Evolutionary conservation across 768 basidiomycete genomes (phyloP).

Genomic region (Hysterangium stoloniferum): DNA sequence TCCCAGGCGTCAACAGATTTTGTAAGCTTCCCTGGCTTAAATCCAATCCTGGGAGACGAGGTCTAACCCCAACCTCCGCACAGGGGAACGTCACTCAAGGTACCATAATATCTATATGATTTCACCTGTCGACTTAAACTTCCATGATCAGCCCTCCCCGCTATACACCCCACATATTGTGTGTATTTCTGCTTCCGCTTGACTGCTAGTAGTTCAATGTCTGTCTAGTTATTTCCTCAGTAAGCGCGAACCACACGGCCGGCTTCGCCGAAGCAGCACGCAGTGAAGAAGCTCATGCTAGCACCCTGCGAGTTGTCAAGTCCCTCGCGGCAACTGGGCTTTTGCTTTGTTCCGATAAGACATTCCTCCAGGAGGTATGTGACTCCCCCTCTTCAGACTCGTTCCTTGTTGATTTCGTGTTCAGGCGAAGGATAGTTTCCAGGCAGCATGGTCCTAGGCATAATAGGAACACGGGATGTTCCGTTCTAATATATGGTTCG

Average conservation of each 20-base stretch:
- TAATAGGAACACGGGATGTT: too few relatives aligned
- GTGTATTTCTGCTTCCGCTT: conserved; percentile 7
- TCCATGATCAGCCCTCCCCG: conserved; percentile 40
- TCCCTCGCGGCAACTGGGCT: conserved; percentile 65
- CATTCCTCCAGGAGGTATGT: conserved; percentile 49
- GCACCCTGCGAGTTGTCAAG: conserved; percentile 59
- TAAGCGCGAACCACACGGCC: conserved; percentile 60
- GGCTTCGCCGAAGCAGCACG: conserved; percentile 63
- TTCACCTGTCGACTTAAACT: conserved; percentile 3
- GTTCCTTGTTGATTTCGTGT: too few relatives aligned
- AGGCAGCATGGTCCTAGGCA: too few relatives aligned
- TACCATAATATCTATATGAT: conserved; percentile 20
- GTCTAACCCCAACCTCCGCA: not conserved
- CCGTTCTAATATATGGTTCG: too few relatives aligned
- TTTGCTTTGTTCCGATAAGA: conserved; percentile 58
- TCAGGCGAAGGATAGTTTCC: too few relatives aligned
- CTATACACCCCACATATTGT: conserved; percentile 72
- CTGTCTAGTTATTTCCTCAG: conserved; percentile 63
- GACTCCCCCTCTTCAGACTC: not conserved
- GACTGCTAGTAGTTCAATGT: not conserved
- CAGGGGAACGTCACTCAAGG: conserved; percentile 76
- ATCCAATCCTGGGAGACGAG: conserved; percentile 1
- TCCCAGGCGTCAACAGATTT: conserved; percentile 74
- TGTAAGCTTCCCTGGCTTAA: conserved; percentile 34
- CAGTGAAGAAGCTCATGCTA: conserved; percentile 52